phyloP scores from a whole-genome alignment of 2,329 filamentous ascomycete species.

The Xylariaceae sp. region DNA sequence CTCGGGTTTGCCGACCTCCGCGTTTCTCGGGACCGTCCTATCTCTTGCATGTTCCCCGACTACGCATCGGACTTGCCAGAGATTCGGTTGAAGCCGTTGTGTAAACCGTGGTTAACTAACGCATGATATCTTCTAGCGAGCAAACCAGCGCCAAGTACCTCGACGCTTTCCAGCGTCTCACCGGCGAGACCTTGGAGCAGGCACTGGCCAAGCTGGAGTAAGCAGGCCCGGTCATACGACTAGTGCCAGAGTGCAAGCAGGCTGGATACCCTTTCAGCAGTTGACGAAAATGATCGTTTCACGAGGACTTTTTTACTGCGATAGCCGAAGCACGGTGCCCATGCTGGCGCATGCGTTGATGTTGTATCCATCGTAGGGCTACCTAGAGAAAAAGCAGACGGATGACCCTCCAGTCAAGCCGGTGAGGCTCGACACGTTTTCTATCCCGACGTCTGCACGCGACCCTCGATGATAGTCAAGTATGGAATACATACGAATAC shows the following conservation, averaged over 20 bases:
- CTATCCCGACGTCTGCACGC: neutral
- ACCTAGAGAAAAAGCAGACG: neutral
- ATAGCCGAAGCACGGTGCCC: neutral
- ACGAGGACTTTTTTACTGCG: neutral
- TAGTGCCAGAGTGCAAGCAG: neutral
- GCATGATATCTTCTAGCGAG: neutral
- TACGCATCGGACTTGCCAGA: neutral
- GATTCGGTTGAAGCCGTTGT: neutral
- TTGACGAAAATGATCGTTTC: neutral
- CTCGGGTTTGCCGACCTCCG: neutral
- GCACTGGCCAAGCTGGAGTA: slow-evolving; percentile 17
- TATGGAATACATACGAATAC: no score
- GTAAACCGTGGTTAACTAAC: neutral
- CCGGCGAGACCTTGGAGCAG: slow-evolving; percentile 15
- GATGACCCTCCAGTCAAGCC: neutral
- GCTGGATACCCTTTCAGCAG: neutral
- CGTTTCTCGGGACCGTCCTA: neutral
- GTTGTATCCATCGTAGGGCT: neutral
- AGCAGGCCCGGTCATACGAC: neutral
- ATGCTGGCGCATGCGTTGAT: neutral
- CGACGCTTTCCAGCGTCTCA: slow-evolving; percentile 18
- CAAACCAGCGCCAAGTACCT: slow-evolving; percentile 21
- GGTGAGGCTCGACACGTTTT: neutral
- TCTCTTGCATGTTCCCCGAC: neutral
- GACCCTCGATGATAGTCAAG: no score